Conservation (phyloP, 805 yeast genomes). For the Candida dendrica region DNA sequence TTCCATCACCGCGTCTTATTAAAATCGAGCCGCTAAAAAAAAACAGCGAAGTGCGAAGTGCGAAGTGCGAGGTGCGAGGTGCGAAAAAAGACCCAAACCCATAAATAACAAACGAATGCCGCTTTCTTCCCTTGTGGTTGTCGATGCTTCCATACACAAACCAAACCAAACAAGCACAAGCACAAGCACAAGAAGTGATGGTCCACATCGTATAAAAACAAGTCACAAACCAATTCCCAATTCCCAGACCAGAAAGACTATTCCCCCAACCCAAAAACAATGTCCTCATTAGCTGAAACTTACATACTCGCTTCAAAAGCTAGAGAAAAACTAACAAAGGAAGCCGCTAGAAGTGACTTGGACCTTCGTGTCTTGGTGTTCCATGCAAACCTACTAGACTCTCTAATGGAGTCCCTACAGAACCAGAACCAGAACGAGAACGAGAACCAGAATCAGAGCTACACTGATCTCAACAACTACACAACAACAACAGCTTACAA, state of each 20-base stretch:
- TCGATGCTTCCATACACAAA: too few species aligned
- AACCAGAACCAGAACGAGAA: too few species aligned
- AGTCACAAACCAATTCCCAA: too few species aligned
- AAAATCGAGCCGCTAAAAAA: too few species aligned
- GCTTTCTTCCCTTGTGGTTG: too few species aligned
- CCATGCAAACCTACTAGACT: constrained; percentile 67
- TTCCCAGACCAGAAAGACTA: too few species aligned
- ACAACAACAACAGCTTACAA: constrained; percentile 6
- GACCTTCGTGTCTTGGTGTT: constrained; percentile 52
- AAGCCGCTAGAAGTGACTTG: constrained; percentile 52
- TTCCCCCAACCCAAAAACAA: too few species aligned
- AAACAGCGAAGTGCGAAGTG: too few species aligned
- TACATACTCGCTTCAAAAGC: constrained; percentile 60
- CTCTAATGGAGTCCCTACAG: constrained; percentile 38
- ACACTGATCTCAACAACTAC: constrained; percentile 26
- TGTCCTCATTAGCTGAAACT: constrained; percentile 33
- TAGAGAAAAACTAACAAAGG: constrained; percentile 53
- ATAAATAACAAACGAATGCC: neutral
- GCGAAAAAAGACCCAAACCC: neutral
- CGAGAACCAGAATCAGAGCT: constrained; percentile 13
- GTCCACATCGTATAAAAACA: too few species aligned
- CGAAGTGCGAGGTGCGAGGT: neutral
- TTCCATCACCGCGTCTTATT: too few species aligned
- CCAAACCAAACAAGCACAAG: too few species aligned
- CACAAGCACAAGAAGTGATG: too few species aligned